A percentile compares a stretch with the other conserved stretches of the same genome.
These are phyloP conservation scores for Euphrasia arctica DNA, from an alignment of 305 asterid genomes.

Conservation along the genomic window DNA sequence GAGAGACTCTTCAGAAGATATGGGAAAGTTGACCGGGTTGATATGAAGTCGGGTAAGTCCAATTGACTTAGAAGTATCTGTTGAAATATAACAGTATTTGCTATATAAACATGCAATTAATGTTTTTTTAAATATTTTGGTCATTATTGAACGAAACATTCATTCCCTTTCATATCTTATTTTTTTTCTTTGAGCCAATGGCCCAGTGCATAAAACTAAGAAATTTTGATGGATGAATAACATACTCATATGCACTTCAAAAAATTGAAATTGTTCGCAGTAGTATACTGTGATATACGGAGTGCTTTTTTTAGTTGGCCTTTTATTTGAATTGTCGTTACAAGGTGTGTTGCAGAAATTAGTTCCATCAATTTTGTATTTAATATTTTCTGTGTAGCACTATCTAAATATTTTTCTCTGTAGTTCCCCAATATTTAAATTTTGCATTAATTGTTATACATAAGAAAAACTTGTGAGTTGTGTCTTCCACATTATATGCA, in stretches of 20 bases:
- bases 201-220: background rate
- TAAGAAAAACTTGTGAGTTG: conserved; percentile 11
- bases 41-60: conserved; percentile 80
- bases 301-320: background rate
- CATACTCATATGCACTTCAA: background rate
- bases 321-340: conserved; percentile 8
- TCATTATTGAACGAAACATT: conserved; percentile 7
- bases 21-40: conserved; percentile 77
- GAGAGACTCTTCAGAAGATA: conserved; percentile 74
- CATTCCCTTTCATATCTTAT: conserved; percentile 2
- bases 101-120: background rate
- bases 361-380: background rate
- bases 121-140: background rate
- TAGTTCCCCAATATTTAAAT: no score
- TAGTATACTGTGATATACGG: conserved; percentile 1
- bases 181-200: background rate
- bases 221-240: background rate
- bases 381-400: background rate
- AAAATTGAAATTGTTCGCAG: conserved; percentile 5
- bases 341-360: background rate
- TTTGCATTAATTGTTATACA: background rate
- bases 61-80: conserved; percentile 3
- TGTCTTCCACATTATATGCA: conserved; percentile 2
- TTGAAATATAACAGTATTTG: background rate
- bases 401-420: no score